A percentile compares a stretch with the other conserved stretches of the same genome.
phyloP scores from a whole-genome alignment of 805 yeast genomes.

The Lipomyces kockii region DNA sequence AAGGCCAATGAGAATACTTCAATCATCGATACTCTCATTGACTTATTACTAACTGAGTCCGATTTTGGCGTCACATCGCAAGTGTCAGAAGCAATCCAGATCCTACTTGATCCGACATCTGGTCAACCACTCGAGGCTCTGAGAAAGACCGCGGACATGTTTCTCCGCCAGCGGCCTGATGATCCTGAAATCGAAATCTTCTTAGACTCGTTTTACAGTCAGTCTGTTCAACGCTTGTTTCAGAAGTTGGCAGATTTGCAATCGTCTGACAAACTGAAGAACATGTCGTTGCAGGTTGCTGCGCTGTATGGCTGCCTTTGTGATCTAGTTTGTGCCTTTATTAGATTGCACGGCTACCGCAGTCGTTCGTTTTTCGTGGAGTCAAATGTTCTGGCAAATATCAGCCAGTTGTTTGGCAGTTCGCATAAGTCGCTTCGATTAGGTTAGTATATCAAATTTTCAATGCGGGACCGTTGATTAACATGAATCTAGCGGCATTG shows the following conservation, averaged over 20 bases:
- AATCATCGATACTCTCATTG: constrained; percentile 52
- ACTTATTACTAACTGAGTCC: constrained; percentile 63
- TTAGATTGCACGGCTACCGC: constrained; percentile 63
- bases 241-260: constrained; percentile 51
- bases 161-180: constrained; percentile 29
- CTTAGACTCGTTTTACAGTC: constrained; percentile 63
- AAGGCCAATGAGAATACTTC: constrained; percentile 11
- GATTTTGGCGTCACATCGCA: constrained; percentile 79
- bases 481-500: constrained; percentile 67
- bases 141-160: constrained; percentile 22
- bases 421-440: constrained; percentile 46
- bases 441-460: constrained; percentile 8
- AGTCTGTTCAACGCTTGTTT: constrained; percentile 65
- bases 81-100: constrained; percentile 80
- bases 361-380: constrained; percentile 69
- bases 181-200: constrained; percentile 44
- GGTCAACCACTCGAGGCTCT: constrained; percentile 30
- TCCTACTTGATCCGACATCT: constrained; percentile 63
- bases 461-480: constrained; percentile 35
- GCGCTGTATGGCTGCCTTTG: constrained; percentile 61
- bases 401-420: constrained; percentile 54
- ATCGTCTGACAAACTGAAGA: constrained; percentile 11
- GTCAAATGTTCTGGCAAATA: constrained; percentile 60
- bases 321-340: constrained; percentile 71
- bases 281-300: constrained; percentile 17